A percentile compares a stretch with the other conserved stretches of the same genome.
phyloP scores from a whole-genome alignment of 192 early-diverging fungal species.

The Rhizophagus clarus region DNA sequence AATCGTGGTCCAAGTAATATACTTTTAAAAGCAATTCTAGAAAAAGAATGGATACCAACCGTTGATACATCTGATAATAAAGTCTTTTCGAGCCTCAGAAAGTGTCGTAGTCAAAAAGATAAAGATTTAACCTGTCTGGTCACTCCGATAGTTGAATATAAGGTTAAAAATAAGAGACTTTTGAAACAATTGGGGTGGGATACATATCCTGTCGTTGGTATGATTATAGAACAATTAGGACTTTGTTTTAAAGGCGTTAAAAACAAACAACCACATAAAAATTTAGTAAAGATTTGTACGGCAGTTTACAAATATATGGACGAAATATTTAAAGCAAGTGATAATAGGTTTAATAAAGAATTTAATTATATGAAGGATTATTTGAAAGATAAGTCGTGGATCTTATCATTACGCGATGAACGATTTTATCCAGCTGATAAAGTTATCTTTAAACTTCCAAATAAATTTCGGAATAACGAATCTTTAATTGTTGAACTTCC shows the following conservation, averaged over 20 bases:
- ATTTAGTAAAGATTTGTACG: not conserved
- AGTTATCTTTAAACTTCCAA: not conserved
- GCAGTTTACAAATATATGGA: conserved; percentile 6
- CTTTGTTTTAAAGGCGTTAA: not conserved
- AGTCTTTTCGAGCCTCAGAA: not conserved
- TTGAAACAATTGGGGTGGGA: not conserved
- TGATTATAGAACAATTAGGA: not conserved
- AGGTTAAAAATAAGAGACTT: not conserved
- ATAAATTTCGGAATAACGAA: not conserved
- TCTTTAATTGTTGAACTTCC: not conserved
- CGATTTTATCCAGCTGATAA: not conserved
- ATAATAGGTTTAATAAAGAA: not conserved
- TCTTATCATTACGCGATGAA: not conserved
- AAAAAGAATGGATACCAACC: not conserved
- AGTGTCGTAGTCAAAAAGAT: not conserved
- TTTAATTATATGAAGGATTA: not conserved
- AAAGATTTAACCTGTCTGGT: not conserved
- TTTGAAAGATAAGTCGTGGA: not conserved
- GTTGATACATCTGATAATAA: not conserved
- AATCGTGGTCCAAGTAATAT: no score
- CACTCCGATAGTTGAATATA: not conserved
- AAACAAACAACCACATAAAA: not conserved
- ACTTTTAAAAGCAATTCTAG: not conserved
- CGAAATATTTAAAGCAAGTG: not conserved
- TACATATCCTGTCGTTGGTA: not conserved